These are phyloP conservation scores for Corylus avellana DNA, from an alignment of 306 rosid genomes.

Conservation along the genomic window DNA sequence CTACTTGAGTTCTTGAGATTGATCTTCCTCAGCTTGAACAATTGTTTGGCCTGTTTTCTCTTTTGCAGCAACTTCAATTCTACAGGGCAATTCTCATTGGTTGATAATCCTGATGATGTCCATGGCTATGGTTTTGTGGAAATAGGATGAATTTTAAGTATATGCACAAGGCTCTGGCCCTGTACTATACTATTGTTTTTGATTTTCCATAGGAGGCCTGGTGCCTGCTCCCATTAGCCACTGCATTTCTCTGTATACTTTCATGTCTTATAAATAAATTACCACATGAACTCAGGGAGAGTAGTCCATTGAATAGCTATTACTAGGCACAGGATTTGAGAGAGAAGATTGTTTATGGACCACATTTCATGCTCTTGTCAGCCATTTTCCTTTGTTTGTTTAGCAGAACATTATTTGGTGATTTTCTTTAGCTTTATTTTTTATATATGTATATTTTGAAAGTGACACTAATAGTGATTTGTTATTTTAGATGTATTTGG, in stretches of 20 bases:
- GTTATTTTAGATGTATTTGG: neutral
- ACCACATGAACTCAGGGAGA: neutral
- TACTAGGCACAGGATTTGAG: neutral
- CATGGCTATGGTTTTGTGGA: constrained; percentile 30
- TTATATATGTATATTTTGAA: neutral
- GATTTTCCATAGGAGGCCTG: neutral
- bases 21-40: neutral
- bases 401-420: neutral
- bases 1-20: neutral
- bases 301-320: neutral
- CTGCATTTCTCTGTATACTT: neutral
- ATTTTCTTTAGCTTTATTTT: neutral
- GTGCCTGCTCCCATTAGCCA: neutral
- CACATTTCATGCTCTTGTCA: neutral
- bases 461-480: neutral
- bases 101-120: constrained; percentile 29
- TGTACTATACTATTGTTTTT: neutral
- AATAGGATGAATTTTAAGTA: constrained; percentile 16
- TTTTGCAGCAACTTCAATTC: constrained; percentile 43
- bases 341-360: neutral
- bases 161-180: neutral
- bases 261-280: neutral
- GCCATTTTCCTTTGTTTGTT: neutral
- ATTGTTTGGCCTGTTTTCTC: neutral
- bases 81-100: constrained; percentile 42